phyloP scores from a whole-genome alignment of 1,139 yeast species.

The Lodderomyces oxycetoniae region DNA sequence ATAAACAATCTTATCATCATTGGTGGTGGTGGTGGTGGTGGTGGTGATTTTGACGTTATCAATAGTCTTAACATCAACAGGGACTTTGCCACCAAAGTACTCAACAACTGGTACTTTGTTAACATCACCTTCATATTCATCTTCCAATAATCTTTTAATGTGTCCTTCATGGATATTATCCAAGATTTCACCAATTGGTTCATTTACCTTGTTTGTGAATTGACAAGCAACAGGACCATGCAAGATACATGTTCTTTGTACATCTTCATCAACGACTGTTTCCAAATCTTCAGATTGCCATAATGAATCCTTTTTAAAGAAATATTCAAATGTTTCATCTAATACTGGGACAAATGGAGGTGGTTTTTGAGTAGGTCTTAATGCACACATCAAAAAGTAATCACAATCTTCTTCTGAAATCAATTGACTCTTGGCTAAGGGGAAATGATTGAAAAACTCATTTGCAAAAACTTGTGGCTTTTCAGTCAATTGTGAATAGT shows the following conservation, averaged over 20 bases:
- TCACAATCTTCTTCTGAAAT: slow-evolving; percentile 95
- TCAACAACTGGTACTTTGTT: slow-evolving; percentile 81
- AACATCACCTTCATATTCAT: slow-evolving; percentile 65
- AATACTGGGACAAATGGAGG: slow-evolving; percentile 96
- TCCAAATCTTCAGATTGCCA: slow-evolving; percentile 99
- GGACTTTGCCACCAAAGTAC: slow-evolving; percentile 72
- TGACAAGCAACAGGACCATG: slow-evolving; percentile 99
- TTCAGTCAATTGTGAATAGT: slow-evolving; percentile 58
- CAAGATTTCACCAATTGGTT: slow-evolving; percentile 86
- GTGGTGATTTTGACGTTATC: slow-evolving; percentile 28
- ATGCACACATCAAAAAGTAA: slow-evolving; percentile 79
- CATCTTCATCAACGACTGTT: slow-evolving; percentile 93
- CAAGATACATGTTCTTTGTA: slow-evolving; percentile 94
- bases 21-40: no score
- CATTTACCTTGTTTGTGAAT: slow-evolving; percentile 79
- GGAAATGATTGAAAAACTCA: slow-evolving; percentile 60
- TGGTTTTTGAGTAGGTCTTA: slow-evolving; percentile 87
- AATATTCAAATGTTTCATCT: slow-evolving; percentile 90
- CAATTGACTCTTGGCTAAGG: slow-evolving; percentile 72
- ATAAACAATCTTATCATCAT: slow-evolving; percentile 25
- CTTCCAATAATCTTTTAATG: slow-evolving; percentile 61
- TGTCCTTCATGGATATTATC: slow-evolving; percentile 91
- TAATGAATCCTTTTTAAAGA: slow-evolving; percentile 96
- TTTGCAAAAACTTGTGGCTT: slow-evolving; percentile 59
- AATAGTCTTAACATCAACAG: slow-evolving; percentile 29